phyloP scores from a whole-genome alignment of 371 early-diverging fungal species.

The Fennellomyces sp. region DNA sequence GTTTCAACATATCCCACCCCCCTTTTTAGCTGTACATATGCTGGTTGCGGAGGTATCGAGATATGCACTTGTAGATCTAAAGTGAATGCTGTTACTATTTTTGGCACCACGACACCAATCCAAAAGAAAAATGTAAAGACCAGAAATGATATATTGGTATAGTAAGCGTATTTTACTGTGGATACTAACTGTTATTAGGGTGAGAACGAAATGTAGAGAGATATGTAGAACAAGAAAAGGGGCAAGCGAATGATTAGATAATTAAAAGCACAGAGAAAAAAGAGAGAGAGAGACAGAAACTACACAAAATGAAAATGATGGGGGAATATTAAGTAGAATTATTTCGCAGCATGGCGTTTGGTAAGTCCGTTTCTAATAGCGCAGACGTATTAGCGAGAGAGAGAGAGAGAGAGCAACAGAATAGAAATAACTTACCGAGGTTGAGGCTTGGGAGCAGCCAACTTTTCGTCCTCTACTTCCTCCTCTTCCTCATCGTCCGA shows the following conservation, averaged over 20 bases:
- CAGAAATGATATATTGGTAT: no score
- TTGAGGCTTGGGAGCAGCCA: neutral
- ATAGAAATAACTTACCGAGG: constrained; percentile 2
- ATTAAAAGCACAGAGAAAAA: neutral
- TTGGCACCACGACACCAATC: no score
- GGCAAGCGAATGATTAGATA: neutral
- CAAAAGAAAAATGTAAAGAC: no score
- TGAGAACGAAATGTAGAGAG: neutral
- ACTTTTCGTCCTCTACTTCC: neutral
- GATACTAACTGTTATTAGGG: no score
- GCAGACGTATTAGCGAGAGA: neutral
- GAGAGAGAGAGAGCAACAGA: no score
- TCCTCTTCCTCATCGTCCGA: constrained; percentile 67
- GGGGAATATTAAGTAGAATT: constrained; percentile 2
- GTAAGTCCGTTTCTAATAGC: neutral
- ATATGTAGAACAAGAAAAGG: neutral
- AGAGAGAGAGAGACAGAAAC: neutral
- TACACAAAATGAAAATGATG: neutral
- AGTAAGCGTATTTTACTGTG: no score
- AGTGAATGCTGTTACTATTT: no score
- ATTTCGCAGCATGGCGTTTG: neutral
- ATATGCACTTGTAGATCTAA: no score
- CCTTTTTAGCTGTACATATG: no score
- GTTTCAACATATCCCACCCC: no score
- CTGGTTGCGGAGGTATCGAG: no score